Base-by-base conservation (phyloP, 1,284 basidiomycete genomes). In the Ceratobasidium sp. region DNA sequence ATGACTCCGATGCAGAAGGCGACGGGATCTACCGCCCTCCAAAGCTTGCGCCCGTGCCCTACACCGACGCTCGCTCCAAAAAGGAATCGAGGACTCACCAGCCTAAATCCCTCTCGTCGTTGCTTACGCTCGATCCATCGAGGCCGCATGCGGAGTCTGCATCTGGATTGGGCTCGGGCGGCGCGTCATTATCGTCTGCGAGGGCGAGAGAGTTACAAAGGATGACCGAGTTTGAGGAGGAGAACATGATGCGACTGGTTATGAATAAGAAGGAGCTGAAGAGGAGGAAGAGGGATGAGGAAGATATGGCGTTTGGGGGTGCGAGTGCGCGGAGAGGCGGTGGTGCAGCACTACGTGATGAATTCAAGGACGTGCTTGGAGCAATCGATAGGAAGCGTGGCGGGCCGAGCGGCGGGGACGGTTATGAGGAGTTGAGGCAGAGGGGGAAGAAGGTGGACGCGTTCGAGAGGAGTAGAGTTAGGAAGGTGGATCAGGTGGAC, bases 211-310 rank as follows among this genome's bases (percentile, higher is more conserved):
- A 94, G 75, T 85, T 98, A 74, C 88, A 90, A 77, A 88, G 91
- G 14, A 91, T 98, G 84, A 89, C 89, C 66, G 92, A 95, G 76
- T 99, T 94, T 81, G 97, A 99, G 82, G 97, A 98, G 82, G 94
- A 95, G 70, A 97, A 98, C 81, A 96, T 98, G 84, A 95, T 93
- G 32, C 89, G 97, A 71, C 81, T 98, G 71, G 87, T 97, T 74
- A 92, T 96, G 87, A 93, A 91, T 80, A 98, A 98, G 86, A 91
- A 90, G 79, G 97, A 98, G 70, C 87, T 88, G 23, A 89, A 87
- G 79, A 85, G 90, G 71, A 86, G 97, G n/a, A 83, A 83, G 72
- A 86, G 90, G 75, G 97, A 99, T 80, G 97, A 99, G 81, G 94
- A 89, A 78, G 94, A 96, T 76, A 84, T 98, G 75, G 95, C 95